A percentile compares a stretch with the other conserved stretches of the same genome.
Conservation (phyloP, 495 filamentous ascomycete genomes). For the Polyplosphaeria fusca region DNA sequence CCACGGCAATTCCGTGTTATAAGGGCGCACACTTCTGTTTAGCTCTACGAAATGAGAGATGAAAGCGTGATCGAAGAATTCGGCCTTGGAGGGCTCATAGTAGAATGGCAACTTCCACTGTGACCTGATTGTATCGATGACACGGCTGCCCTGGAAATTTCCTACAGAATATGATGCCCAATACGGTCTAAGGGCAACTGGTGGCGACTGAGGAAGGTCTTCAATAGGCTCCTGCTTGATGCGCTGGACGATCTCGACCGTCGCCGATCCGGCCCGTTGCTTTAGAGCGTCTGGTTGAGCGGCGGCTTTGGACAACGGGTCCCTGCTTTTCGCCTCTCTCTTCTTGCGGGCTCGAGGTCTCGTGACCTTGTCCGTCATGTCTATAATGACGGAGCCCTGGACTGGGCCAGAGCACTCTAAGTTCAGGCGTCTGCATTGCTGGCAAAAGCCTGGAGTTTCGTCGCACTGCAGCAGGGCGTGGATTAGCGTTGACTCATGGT, state of each 20-base stretch:
- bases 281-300: not conserved
- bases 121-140: not conserved
- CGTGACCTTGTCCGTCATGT: slow-evolving; percentile 28
- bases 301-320: not conserved
- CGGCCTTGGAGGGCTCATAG: slow-evolving; percentile 16
- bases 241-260: not conserved
- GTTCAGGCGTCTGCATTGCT: slow-evolving; percentile 23
- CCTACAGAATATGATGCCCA: not conserved
- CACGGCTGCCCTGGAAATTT: not conserved
- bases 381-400: slow-evolving; percentile 27
- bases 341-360: slow-evolving; percentile 22
- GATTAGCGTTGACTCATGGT: not conserved
- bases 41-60: slow-evolving; percentile 27
- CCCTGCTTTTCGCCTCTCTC: no score
- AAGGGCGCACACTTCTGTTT: slow-evolving; percentile 6
- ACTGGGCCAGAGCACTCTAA: slow-evolving; percentile 19
- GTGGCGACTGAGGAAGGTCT: not conserved
- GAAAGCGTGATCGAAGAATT: slow-evolving; percentile 13
- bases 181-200: not conserved
- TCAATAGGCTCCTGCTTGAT: not conserved
- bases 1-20: slow-evolving; percentile 15
- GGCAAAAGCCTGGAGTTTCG: slow-evolving; percentile 14
- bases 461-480: slow-evolving; percentile 21
- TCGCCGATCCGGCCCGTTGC: not conserved
- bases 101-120: slow-evolving; percentile 16